Conservation (phyloP, 768 basidiomycete genomes). For the Boletus speciosus region DNA sequence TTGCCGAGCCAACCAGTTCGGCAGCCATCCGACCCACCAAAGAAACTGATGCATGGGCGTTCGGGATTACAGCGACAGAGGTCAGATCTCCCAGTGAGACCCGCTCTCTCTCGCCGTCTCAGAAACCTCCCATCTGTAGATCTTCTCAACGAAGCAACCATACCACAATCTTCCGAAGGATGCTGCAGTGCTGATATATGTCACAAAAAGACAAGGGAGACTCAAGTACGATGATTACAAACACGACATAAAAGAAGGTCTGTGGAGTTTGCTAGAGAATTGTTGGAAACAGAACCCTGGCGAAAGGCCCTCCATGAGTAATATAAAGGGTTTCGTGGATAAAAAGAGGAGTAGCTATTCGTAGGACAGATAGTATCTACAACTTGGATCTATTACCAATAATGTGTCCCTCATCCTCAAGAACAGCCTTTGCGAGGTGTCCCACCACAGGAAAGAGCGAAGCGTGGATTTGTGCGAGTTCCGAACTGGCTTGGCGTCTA, state of each 20-base stretch:
- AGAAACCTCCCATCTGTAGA: slow-evolving; percentile 5
- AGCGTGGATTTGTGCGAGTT: slow-evolving; percentile 52
- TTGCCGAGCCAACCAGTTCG: slow-evolving; percentile 14
- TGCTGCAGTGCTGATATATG: slow-evolving; percentile 16
- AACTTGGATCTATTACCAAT: slow-evolving; percentile 26
- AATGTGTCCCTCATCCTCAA: slow-evolving; percentile 51
- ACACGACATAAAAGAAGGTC: slow-evolving; percentile 11
- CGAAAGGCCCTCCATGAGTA: slow-evolving; percentile 14
- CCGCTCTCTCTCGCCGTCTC: neutral
- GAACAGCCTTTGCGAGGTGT: slow-evolving; percentile 51
- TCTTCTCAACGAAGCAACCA: slow-evolving; percentile 24
- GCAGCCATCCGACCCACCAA: slow-evolving; percentile 20
- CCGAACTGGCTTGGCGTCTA: slow-evolving; percentile 85
- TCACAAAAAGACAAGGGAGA: slow-evolving; percentile 7
- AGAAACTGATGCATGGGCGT: slow-evolving; percentile 36
- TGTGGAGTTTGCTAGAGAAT: slow-evolving; percentile 19
- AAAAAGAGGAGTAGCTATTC: slow-evolving; percentile 18
- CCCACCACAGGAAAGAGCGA: slow-evolving; percentile 60
- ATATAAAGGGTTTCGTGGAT: slow-evolving; percentile 15
- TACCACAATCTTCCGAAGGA: slow-evolving; percentile 17
- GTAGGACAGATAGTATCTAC: slow-evolving; percentile 11
- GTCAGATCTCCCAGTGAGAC: slow-evolving; percentile 12
- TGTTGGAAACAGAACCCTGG: slow-evolving; percentile 16
- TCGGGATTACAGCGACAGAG: slow-evolving; percentile 36
- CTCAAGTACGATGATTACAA: slow-evolving; percentile 21